phyloP scores from a whole-genome alignment of 768 basidiomycete genomes.

The Russula ochroleuca region DNA sequence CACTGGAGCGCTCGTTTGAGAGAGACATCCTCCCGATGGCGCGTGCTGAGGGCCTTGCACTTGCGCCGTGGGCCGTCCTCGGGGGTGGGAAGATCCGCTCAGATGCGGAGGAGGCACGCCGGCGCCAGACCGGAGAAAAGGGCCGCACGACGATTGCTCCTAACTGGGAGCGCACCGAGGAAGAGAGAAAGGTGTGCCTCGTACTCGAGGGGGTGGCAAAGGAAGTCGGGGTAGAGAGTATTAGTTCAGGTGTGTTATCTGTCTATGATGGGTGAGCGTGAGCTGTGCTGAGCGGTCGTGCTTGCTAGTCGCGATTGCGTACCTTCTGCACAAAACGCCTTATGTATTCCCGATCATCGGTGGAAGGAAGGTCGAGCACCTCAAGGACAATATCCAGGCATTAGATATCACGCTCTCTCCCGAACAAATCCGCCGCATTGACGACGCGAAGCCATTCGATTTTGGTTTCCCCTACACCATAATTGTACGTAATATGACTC shows the following conservation, averaged over 20 bases:
- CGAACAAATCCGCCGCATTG: constrained; percentile 46
- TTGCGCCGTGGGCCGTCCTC: constrained; percentile 44
- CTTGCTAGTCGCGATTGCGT: constrained; percentile 48
- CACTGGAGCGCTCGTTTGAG: constrained; percentile 38
- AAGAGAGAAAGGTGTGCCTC: constrained; percentile 22
- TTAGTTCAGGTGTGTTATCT: constrained; percentile 42
- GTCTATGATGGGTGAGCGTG: background rate
- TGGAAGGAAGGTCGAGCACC: constrained; percentile 50
- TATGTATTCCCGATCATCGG: constrained; percentile 52
- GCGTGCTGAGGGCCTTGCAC: constrained; percentile 33
- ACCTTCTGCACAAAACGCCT: constrained; percentile 50
- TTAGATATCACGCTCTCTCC: constrained; percentile 44
- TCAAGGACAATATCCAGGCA: constrained; percentile 49
- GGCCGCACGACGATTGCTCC: constrained; percentile 32
- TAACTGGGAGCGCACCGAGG: constrained; percentile 23
- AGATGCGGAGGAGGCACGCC: constrained; percentile 38
- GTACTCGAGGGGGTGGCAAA: constrained; percentile 44
- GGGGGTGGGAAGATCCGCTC: constrained; percentile 40
- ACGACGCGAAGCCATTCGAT: constrained; percentile 43
- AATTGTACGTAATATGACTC: constrained; percentile 35
- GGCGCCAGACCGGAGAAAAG: constrained; percentile 33
- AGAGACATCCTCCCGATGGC: constrained; percentile 38
- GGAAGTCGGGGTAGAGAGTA: constrained; percentile 46
- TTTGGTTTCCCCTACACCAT: constrained; percentile 42
- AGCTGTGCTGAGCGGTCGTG: background rate